A percentile compares a stretch with the other conserved stretches of the same genome.
Conservation (phyloP, 164 flowering plant species). For the Nelumbo lutea region DNA sequence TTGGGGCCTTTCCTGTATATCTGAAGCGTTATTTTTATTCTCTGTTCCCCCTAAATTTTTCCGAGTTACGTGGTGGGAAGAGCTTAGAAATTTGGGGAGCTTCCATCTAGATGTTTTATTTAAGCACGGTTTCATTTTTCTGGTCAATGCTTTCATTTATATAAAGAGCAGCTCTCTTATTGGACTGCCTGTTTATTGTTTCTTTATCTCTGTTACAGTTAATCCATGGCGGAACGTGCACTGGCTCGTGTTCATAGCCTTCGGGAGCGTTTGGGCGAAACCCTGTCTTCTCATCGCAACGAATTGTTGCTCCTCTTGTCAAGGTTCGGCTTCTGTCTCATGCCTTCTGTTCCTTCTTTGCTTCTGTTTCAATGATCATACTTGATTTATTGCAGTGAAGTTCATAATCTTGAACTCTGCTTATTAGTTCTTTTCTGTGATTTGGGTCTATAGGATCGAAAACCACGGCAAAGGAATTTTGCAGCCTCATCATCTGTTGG, state of each 20-base stretch:
- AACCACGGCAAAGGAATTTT: conserved; percentile 49
- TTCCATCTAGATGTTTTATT: no score
- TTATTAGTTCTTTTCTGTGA: not conserved
- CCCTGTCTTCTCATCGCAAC: conserved; percentile 42
- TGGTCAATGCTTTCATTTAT: no score
- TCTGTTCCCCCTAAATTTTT: no score
- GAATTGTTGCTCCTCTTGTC: conserved; percentile 47
- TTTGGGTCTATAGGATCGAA: conserved; percentile 35
- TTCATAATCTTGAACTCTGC: not conserved
- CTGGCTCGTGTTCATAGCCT: conserved; percentile 65
- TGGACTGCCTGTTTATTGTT: not conserved
- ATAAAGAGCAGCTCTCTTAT: no score
- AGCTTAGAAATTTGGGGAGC: not conserved
- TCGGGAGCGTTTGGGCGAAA: conserved; percentile 53
- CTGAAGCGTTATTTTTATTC: no score
- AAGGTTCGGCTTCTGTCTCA: conserved; percentile 26
- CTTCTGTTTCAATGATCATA: no score
- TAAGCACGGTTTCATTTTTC: no score
- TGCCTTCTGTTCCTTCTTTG: not conserved
- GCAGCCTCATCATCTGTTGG: conserved; percentile 12
- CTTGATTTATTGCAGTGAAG: no score
- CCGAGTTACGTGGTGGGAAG: not conserved
- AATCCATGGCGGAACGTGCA: conserved; percentile 21
- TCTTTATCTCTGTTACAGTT: not conserved
- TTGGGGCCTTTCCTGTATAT: no score